Percentiles rank a stretch among this genome's conserved stretches.
phyloP scores from a whole-genome alignment of 1,139 yeast genomes.

The Yarrowia galli region DNA sequence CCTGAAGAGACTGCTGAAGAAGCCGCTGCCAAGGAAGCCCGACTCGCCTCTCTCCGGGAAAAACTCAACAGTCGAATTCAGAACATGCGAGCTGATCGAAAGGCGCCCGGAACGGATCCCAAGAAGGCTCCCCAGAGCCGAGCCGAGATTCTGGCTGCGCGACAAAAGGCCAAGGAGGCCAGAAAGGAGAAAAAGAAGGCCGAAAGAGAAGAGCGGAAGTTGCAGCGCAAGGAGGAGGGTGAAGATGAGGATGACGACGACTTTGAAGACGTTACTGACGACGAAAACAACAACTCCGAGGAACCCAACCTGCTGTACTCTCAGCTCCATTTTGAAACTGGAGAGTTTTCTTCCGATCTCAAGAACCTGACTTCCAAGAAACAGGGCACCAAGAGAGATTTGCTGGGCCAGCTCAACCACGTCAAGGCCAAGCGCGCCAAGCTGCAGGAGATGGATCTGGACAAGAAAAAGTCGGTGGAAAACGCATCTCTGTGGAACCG shows the following conservation, averaged over 20 bases:
- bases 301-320: conserved; percentile 70
- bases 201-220: conserved; percentile 45
- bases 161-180: conserved; percentile 53
- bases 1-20: conserved; percentile 42
- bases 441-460: conserved; percentile 65
- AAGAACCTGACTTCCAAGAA: conserved; percentile 62
- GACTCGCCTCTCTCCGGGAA: conserved; percentile 69
- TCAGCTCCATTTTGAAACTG: conserved; percentile 83
- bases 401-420: conserved; percentile 79
- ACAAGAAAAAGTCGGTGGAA: conserved; percentile 64
- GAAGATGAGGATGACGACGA: conserved; percentile 51
- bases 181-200: conserved; percentile 51
- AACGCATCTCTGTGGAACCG: conserved; percentile 87
- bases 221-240: conserved; percentile 41
- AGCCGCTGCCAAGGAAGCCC: conserved; percentile 42
- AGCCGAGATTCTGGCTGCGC: conserved; percentile 54
- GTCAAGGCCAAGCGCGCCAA: conserved; percentile 77
- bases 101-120: conserved; percentile 85
- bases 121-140: conserved; percentile 77
- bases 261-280: neutral
- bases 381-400: conserved; percentile 86
- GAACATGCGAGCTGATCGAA: conserved; percentile 76
- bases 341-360: conserved; percentile 81
- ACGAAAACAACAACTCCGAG: too few relatives aligned
- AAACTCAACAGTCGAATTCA: conserved; percentile 77